Evolutionary conservation across 495 filamentous ascomycete species (phyloP), one percentile per base, ranked within the genome.

Genomic region (Penicillium roqueforti): DNA sequence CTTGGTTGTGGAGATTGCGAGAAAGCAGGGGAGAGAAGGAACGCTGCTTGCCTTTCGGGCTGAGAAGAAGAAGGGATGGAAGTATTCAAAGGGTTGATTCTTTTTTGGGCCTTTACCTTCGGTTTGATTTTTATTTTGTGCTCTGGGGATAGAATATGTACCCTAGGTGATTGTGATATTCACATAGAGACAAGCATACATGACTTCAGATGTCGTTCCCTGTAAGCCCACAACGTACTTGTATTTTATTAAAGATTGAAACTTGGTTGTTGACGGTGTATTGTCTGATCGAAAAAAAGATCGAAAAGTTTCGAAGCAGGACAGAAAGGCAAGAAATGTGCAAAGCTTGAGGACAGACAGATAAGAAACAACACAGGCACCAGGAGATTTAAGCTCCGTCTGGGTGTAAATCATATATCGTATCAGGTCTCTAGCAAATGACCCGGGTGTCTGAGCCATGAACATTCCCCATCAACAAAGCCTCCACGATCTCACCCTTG

Each of bases 1-100:
- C 64, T 64, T 97, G 47, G 92, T 96, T 18, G 69, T 90, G 36
- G 93, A 98, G 71, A 82, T 92, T 59, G 92, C 92, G 8, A 73
- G 92, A 53, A 78, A 75, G 64, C 80, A 84, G 34, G 92, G 91
- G 5, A 84, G 80, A 57, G 71, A 78, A 18, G 80, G 86, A 51
- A 85, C 86, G 0, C 58, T 96, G 56, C 67, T 71, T 39, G 78
- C 73, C 31, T 85, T 97, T 74, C 78, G 85, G 63, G 89, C 91
- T 3, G 79, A 82, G 56, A 98, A 97, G 80, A 85, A 76, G 68
- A 75, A 75, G 55, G 72, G 69, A 8, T 77, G 70, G 69, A 75
- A 72, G 55, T 56, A 68, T 44, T 59, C 62, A 20, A 70, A 68
- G 51, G 68, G 68, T 6, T 68, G 43, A 66, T 16, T 16, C 14